phyloP scores from a whole-genome alignment of 306 rosid species.

The Bauhinia variegata region DNA sequence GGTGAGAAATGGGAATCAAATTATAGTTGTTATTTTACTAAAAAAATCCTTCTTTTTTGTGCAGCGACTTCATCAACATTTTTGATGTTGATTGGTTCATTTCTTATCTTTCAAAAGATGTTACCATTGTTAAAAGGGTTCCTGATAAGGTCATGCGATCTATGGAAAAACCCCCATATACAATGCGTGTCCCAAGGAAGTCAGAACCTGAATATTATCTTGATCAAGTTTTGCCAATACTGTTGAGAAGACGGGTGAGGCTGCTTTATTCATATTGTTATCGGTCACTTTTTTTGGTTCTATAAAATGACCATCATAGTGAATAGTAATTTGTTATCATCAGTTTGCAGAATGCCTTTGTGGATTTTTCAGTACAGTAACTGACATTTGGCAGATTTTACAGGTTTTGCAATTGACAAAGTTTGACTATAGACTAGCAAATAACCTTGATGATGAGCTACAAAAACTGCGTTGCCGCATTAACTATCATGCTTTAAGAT shows the following conservation, averaged over 20 bases:
- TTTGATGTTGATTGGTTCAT: slow-evolving; percentile 89
- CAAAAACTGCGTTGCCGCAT: slow-evolving; percentile 94
- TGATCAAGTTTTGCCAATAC: slow-evolving; percentile 95
- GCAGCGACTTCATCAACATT: slow-evolving; percentile 85
- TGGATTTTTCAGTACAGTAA: slow-evolving; percentile 26
- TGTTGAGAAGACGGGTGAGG: slow-evolving; percentile 83
- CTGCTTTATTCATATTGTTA: slow-evolving; percentile 16
- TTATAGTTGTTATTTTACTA: slow-evolving; percentile 22
- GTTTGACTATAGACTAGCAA: slow-evolving; percentile 96
- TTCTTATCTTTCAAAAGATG: slow-evolving; percentile 82
- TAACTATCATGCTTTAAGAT: slow-evolving; percentile 89
- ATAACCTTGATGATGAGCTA: slow-evolving; percentile 81
- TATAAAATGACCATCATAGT: slow-evolving; percentile 1
- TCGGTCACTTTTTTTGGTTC: slow-evolving; percentile 23
- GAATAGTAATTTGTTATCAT: slow-evolving; percentile 11
- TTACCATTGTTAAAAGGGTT: slow-evolving; percentile 83
- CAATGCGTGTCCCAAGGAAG: slow-evolving; percentile 98
- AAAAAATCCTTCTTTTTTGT: slow-evolving; percentile 17
- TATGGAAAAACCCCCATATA: slow-evolving; percentile 98
- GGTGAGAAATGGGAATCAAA: slow-evolving; percentile 15
- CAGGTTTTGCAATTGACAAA: slow-evolving; percentile 96
- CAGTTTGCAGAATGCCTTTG: slow-evolving; percentile 19
- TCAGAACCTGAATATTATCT: slow-evolving; percentile 96
- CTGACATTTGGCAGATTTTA: slow-evolving; percentile 34
- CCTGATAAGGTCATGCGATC: slow-evolving; percentile 89